Base-by-base conservation (phyloP, 1,139 yeast genomes). In the Eremothecium coryli region DNA sequence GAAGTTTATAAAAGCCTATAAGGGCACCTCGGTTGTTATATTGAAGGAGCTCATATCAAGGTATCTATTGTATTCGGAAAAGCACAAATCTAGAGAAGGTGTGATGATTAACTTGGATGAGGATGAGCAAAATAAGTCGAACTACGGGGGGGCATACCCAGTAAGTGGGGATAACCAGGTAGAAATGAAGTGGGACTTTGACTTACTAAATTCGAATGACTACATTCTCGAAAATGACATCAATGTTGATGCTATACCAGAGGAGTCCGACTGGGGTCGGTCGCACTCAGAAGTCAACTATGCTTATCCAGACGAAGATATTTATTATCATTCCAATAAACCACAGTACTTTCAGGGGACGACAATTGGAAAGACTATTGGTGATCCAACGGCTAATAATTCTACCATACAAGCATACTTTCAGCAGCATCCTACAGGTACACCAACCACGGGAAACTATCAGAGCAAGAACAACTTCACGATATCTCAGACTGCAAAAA, bases 161-260 rank as follows among this genome's bases (percentile, higher is more conserved):
- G 26, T 22, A 6, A 34, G 26, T 12, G 46, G 44, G 18, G 46
- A 44, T 12, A 37, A 39, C 38, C 65, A 64, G 29, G 61, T 72
- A n/a, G 84, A 74, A 43, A 76, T 79, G n/a, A 79, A 79, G 56
- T 82, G 94, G 93, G 93, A 82, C 58, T 82, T 82, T 49, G 93
- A 82, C 54, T 79, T 90, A 1, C 60, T 81, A 38, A 76, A 80
- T 49, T 72, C 82, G 32, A 69, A 74, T 25, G 88, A 80, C 45
- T 80, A 79, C 50, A 77, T 81, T 36, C 60, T 76, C 35, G 85
- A 80, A 37, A 76, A 75, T 53, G 80, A 75, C 35, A 71, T 73
- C 33, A 69, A 71, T 41, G 45, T 71, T 22, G 69, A 64, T 33
- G 67, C 67, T 29, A 71, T 71, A 11, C 46, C 54, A 2, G 54